Evolutionary conservation across 306 rosid species (phyloP), one percentile per base, ranked within the genome.

Genomic region (Dalbergia oliveri): DNA sequence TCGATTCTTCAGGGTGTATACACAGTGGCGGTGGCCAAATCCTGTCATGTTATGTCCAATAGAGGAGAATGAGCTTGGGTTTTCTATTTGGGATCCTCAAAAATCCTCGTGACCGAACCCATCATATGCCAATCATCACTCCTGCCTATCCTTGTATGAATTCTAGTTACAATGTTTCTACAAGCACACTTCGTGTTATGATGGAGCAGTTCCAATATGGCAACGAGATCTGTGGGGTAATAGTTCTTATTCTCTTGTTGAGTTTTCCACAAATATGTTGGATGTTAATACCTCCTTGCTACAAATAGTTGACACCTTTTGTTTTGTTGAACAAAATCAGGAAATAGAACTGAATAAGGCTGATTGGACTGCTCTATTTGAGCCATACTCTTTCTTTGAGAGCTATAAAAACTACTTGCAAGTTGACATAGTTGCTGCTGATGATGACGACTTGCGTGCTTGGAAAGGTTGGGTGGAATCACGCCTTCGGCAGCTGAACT

Each of bases 401-500:
- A 88, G 88, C 72, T 94, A 92, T 79, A 94, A 88, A 82, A 94
- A 94, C 85, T 94, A 87, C 69, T 84, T 94, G 79, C 97, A 94
- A 86, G 97, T 94, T 69, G 99, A 92, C 66, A 84, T 94, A 72
- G 87, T 92, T 72, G 97, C 97, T 26, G 93, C 88, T 44, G 93
- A 94, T 83, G 84, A 79, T 53, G 97, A 92, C 58, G 99, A 90
- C 77, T 78, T 94, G 76, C 97, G 91, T 4, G 79, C 88, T 8
- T 94, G 97, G 99, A 94, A 89, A 82, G 99, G 99, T 64, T 94
- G 99, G 99, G 97, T 94, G 66, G 99, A 93, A 84, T 94, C 99
- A 58, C 91, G 97, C 75, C 88, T 94, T 79, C 90, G 97, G 70
- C 94, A 91, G 81, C 90, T 94, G 82, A 94, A 92, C 65, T 73